Evolutionary conservation across 2,329 filamentous ascomycete species (phyloP).

Genomic region (Colletotrichum coccodes): DNA sequence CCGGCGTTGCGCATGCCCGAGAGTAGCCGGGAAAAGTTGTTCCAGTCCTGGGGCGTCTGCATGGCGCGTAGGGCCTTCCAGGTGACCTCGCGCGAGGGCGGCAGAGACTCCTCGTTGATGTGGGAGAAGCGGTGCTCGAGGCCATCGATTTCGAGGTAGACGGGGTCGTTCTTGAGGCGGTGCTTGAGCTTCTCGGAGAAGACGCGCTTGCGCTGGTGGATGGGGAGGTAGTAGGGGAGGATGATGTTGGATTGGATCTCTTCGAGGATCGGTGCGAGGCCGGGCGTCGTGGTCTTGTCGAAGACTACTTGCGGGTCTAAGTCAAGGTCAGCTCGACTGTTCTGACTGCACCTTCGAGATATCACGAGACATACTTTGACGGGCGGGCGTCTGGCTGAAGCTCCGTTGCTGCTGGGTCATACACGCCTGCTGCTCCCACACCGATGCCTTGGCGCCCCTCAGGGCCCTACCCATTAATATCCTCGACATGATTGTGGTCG

Average conservation of each 20-base stretch:
- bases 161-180: constrained; percentile 63
- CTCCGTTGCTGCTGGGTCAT: constrained; percentile 28
- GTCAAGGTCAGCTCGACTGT: background rate
- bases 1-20: constrained; percentile 58
- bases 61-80: constrained; percentile 54
- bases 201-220: constrained; percentile 63
- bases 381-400: constrained; percentile 31
- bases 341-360: too few species aligned
- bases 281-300: constrained; percentile 58
- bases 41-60: constrained; percentile 59
- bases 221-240: constrained; percentile 68
- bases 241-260: constrained; percentile 68
- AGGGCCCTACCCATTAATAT: constrained; percentile 30
- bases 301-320: constrained; percentile 53
- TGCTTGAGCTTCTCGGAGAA: constrained; percentile 57
- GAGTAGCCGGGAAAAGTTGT: constrained; percentile 62
- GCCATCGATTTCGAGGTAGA: constrained; percentile 68
- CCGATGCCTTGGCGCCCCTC: constrained; percentile 26
- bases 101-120: constrained; percentile 53
- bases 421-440: constrained; percentile 29
- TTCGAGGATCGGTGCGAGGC: constrained; percentile 64
- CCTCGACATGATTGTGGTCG: constrained; percentile 22
- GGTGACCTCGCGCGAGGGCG: constrained; percentile 52
- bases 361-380: constrained; percentile 21
- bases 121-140: constrained; percentile 62